A percentile compares a stretch with the other conserved stretches of the same genome.
phyloP scores from a whole-genome alignment of 2,329 filamentous ascomycete species.

The Orbilia quercus region DNA sequence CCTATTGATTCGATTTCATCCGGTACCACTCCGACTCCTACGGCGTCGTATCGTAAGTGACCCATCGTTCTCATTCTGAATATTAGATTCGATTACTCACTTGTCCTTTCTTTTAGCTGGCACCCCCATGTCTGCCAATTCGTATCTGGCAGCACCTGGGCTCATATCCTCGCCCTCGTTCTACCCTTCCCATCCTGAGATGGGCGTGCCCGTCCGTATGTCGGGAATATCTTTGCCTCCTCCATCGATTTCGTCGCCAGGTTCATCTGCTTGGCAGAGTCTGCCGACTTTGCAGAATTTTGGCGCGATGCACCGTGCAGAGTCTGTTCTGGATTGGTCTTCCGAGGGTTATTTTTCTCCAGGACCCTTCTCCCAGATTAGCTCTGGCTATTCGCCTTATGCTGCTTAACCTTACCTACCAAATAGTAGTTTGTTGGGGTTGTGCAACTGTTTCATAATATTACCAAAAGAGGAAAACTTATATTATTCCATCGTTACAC shows the following conservation, averaged over 20 bases:
- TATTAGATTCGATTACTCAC: background rate
- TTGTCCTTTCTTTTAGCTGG: constrained; percentile 10
- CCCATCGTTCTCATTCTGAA: background rate
- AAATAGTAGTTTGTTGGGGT: too few species aligned
- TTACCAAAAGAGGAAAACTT: background rate
- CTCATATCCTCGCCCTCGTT: constrained; percentile 9
- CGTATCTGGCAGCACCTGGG: constrained; percentile 11
- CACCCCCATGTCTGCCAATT: constrained; percentile 5
- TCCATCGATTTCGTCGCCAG: background rate
- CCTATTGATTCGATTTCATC: constrained; percentile 22
- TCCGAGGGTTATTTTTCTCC: background rate
- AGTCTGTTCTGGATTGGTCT: constrained; percentile 3
- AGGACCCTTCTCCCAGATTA: background rate
- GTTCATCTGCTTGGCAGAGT: constrained; percentile 7
- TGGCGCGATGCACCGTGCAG: background rate
- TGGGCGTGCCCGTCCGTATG: background rate
- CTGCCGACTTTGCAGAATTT: constrained; percentile 11
- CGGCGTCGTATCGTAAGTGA: constrained; percentile 32
- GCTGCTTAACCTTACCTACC: too few species aligned
- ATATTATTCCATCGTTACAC: background rate
- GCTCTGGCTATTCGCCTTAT: background rate
- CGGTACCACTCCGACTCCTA: constrained; percentile 5
- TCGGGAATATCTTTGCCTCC: constrained; percentile 12
- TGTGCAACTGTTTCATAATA: background rate
- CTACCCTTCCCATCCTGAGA: constrained; percentile 4